phyloP scores from a whole-genome alignment of 768 basidiomycete genomes.

The Rhodotorula babjevae region DNA sequence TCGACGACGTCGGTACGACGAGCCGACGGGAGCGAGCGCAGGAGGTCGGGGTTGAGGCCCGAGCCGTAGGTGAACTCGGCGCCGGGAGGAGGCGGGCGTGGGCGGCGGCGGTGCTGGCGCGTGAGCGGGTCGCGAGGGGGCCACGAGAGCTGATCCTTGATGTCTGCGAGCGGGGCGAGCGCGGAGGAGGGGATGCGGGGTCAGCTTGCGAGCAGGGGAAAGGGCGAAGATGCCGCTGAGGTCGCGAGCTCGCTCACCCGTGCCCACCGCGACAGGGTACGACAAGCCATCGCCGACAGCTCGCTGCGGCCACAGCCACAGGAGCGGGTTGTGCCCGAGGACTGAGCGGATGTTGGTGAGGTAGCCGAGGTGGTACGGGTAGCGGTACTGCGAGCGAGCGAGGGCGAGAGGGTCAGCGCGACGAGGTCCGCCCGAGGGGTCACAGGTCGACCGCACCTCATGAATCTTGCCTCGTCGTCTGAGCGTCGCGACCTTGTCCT shows the following conservation, averaged over 20 bases:
- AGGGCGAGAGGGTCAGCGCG: neutral
- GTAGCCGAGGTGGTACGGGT: constrained; percentile 83
- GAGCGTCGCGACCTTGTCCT: constrained; percentile 84
- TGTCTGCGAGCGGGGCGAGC: constrained; percentile 4
- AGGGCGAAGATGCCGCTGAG: too few relatives aligned
- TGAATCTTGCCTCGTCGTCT: constrained; percentile 77
- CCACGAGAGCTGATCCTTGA: constrained; percentile 35
- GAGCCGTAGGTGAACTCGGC: constrained; percentile 47
- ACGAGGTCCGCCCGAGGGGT: too few relatives aligned
- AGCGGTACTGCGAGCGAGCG: constrained; percentile 60
- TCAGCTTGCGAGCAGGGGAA: too few relatives aligned
- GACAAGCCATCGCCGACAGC: constrained; percentile 67
- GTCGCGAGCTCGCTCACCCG: too few relatives aligned
- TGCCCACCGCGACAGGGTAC: constrained; percentile 62
- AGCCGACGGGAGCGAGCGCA: constrained; percentile 1
- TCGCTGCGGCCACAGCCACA: constrained; percentile 80
- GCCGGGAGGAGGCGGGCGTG: neutral
- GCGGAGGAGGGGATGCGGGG: neutral
- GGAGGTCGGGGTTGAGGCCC: constrained; percentile 46
- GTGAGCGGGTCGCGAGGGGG: constrained; percentile 40
- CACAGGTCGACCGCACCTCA: constrained; percentile 57
- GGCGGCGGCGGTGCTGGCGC: neutral
- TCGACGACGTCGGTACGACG: neutral
- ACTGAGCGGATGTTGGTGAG: constrained; percentile 69
- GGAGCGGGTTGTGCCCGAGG: constrained; percentile 65